phyloP scores from a whole-genome alignment of 176 grass and related monocot genomes.

The Ensete ventricosum region DNA sequence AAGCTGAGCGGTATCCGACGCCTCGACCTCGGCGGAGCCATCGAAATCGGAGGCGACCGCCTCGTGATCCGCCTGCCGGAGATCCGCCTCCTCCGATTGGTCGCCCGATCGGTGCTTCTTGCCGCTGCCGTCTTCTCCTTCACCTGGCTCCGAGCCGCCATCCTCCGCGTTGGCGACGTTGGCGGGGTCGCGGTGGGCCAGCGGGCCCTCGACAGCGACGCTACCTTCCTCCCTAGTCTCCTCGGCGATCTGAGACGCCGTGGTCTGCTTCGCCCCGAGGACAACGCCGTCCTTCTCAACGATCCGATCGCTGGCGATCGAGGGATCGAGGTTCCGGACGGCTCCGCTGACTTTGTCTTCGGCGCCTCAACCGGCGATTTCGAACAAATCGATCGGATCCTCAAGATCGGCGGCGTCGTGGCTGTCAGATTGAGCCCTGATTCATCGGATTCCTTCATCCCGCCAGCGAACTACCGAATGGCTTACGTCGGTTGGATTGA shows the following conservation, averaged over 20 bases:
- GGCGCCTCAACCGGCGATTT: slow-evolving; percentile 9
- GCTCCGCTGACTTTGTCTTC: slow-evolving; percentile 29
- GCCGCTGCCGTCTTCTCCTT: slow-evolving; percentile 26
- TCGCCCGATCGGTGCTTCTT: slow-evolving; percentile 27
- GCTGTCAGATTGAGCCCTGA: slow-evolving; percentile 5
- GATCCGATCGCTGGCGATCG: slow-evolving; percentile 11
- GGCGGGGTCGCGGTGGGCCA: neutral
- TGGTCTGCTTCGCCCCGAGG: slow-evolving; percentile 19
- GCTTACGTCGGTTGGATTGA: slow-evolving; percentile 21
- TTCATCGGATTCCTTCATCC: slow-evolving; percentile 8
- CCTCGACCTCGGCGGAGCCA: neutral
- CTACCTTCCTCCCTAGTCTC: slow-evolving; percentile 15
- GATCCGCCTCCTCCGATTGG: slow-evolving; percentile 7
- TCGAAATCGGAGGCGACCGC: neutral
- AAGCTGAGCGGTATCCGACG: neutral
- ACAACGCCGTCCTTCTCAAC: slow-evolving; percentile 23
- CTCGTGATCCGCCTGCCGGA: slow-evolving; percentile 28
- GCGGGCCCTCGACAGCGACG: neutral
- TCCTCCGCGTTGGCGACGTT: neutral
- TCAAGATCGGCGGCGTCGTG: slow-evolving; percentile 29
- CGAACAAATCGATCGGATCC: slow-evolving; percentile 18
- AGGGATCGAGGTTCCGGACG: slow-evolving; percentile 4
- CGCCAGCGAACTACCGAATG: slow-evolving; percentile 31
- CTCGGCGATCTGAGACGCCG: slow-evolving; percentile 21
- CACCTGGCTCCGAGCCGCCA: slow-evolving; percentile 19